Evolutionary conservation across 352 stramenopile species (phyloP).

Genomic region (Globisporangium sylvaticum): DNA sequence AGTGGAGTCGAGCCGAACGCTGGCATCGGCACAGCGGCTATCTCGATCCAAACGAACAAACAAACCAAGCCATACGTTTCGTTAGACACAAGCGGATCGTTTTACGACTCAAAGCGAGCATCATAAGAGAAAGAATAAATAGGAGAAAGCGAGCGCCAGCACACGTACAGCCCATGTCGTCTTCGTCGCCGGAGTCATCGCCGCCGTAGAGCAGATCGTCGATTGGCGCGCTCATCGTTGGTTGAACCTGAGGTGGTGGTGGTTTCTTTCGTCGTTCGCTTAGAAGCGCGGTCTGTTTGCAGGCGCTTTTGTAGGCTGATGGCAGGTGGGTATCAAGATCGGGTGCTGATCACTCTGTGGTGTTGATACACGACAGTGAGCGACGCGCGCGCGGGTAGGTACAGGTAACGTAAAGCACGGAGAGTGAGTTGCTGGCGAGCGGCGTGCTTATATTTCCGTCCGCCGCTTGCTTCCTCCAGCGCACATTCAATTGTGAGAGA

Average conservation of each 20-base stretch:
- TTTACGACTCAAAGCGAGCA: not conserved
- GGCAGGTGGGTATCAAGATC: not conserved
- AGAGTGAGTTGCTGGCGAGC: not conserved
- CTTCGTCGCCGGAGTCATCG: constrained; percentile 80
- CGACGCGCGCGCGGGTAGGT: not conserved
- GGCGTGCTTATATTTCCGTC: not conserved
- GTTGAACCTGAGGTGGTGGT: constrained; percentile 1
- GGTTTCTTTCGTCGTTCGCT: constrained; percentile 3
- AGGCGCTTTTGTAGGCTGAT: not conserved
- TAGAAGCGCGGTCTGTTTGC: not conserved
- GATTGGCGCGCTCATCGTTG: constrained; percentile 75
- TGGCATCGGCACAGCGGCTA: constrained; percentile 24
- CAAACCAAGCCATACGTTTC: not conserved
- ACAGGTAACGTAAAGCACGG: not conserved
- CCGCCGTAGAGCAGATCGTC: constrained; percentile 80
- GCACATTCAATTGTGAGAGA: constrained; percentile 18
- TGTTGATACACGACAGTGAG: not conserved
- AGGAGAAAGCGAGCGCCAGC: not conserved
- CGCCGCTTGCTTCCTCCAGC: not conserved
- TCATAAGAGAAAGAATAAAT: not conserved
- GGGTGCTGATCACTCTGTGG: not conserved
- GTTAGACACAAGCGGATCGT: not conserved
- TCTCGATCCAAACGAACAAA: not conserved
- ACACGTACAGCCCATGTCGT: constrained; percentile 61
- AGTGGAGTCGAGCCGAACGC: constrained; percentile 28